A percentile compares a stretch with the other conserved stretches of the same genome.
Conservation (phyloP, 371 early-diverging fungal genomes). For the Mortierella sp. region DNA sequence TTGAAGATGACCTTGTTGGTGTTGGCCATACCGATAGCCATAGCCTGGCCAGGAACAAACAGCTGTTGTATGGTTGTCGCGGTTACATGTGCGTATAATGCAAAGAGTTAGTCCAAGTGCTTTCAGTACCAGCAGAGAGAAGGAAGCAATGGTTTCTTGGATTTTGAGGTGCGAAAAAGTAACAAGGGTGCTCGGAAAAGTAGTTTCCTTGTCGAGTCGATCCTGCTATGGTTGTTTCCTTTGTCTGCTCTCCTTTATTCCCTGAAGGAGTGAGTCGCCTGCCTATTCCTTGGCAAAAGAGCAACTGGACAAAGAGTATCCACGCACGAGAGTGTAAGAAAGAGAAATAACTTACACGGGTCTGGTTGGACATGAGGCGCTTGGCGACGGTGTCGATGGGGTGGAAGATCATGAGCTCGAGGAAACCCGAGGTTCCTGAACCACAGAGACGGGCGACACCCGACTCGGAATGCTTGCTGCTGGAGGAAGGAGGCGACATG, state of each 20-base stretch:
- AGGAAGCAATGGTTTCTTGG: neutral
- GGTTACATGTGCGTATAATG: neutral
- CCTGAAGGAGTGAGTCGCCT: neutral
- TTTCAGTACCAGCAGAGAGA: neutral
- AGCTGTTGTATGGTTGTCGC: slow-evolving; percentile 19
- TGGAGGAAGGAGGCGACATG: slow-evolving; percentile 72
- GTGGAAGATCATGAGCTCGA: slow-evolving; percentile 96
- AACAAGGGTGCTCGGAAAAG: neutral
- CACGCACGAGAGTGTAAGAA: neutral
- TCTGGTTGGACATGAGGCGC: slow-evolving; percentile 96
- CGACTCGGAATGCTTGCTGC: slow-evolving; percentile 82
- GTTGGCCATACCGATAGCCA: slow-evolving; percentile 36
- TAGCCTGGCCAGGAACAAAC: slow-evolving; percentile 36
- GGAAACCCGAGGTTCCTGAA: slow-evolving; percentile 92
- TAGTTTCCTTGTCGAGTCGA: neutral
- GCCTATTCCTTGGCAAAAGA: neutral
- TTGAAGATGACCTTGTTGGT: slow-evolving; percentile 62
- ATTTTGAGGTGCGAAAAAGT: neutral
- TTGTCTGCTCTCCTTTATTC: neutral
- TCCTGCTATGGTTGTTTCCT: neutral
- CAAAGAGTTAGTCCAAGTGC: neutral
- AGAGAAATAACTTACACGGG: slow-evolving; percentile 68
- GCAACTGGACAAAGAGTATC: neutral
- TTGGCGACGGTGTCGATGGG: slow-evolving; percentile 99
- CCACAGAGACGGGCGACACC: slow-evolving; percentile 91